These are phyloP conservation scores for Dinochytrium kinnereticum DNA, from an alignment of 371 early-diverging fungal species.

Conservation along the genomic window DNA sequence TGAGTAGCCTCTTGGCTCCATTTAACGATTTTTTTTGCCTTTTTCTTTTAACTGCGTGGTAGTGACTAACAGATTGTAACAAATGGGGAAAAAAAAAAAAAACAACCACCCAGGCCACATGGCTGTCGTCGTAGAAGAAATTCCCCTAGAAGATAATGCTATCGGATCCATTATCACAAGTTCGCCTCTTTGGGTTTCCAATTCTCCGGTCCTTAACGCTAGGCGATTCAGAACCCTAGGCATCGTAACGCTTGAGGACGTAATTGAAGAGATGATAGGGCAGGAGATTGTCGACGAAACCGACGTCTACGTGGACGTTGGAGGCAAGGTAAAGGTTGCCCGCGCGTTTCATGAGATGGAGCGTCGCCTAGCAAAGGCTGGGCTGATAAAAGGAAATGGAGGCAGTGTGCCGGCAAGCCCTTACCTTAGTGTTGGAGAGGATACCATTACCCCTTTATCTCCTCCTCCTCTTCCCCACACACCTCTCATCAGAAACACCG, in stretches of 20 bases:
- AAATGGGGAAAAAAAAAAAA: background rate
- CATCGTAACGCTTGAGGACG: constrained; percentile 95
- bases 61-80: constrained; percentile 30
- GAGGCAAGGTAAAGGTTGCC: constrained; percentile 56
- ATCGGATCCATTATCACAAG: constrained; percentile 22
- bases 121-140: constrained; percentile 69
- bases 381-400: background rate
- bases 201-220: constrained; percentile 17
- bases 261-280: constrained; percentile 95
- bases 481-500: no score
- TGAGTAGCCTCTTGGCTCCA: background rate
- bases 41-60: constrained; percentile 27
- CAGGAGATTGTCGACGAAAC: constrained; percentile 93
- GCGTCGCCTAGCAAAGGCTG: constrained; percentile 2
- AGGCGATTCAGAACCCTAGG: constrained; percentile 64
- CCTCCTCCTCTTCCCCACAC: constrained; percentile 1
- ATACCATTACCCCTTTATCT: background rate
- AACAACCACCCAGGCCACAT: no score
- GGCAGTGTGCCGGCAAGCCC: constrained; percentile 11
- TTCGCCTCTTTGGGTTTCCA: constrained; percentile 35
- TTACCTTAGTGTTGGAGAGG: background rate
- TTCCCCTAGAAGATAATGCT: constrained; percentile 43
- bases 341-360: constrained; percentile 36
- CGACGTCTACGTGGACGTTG: constrained; percentile 86
- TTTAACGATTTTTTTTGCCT: background rate